A percentile compares a stretch with the other conserved stretches of the same genome.
Conservation (phyloP, 2,329 filamentous ascomycete species). For the Nemania serpens region DNA sequence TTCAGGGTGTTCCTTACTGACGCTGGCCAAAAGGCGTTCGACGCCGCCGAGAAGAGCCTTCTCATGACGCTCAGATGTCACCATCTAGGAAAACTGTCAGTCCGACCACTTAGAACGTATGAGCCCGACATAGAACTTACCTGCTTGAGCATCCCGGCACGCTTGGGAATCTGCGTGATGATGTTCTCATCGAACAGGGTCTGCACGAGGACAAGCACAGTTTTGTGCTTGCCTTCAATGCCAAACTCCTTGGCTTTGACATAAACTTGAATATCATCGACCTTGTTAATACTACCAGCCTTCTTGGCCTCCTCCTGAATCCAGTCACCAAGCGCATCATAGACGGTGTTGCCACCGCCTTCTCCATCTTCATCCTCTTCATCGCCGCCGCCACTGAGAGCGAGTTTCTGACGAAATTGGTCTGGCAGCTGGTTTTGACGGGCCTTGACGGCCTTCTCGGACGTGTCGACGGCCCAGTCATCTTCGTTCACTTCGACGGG, state of each 20-base stretch:
- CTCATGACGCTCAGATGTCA: slow-evolving; percentile 90
- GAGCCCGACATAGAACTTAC: slow-evolving; percentile 48
- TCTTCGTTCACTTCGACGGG: slow-evolving; percentile 76
- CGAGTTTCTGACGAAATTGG: slow-evolving; percentile 91
- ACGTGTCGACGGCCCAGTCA: slow-evolving; percentile 96
- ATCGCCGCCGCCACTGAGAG: slow-evolving; percentile 66
- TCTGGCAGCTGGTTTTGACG: slow-evolving; percentile 91
- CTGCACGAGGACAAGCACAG: slow-evolving; percentile 87
- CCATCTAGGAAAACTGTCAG: slow-evolving; percentile 60
- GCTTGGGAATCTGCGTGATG: slow-evolving; percentile 81
- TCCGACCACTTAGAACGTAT: slow-evolving; percentile 3
- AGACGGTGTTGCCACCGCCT: slow-evolving; percentile 73
- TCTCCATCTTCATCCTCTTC: slow-evolving; percentile 83
- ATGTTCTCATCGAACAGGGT: slow-evolving; percentile 93
- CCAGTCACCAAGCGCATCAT: slow-evolving; percentile 93
- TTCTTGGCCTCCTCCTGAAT: slow-evolving; percentile 74
- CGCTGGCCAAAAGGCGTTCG: slow-evolving; percentile 80
- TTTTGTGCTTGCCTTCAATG: slow-evolving; percentile 93
- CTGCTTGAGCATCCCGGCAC: slow-evolving; percentile 87
- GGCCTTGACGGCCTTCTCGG: slow-evolving; percentile 90
- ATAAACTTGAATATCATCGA: slow-evolving; percentile 91
- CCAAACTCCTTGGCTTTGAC: slow-evolving; percentile 96
- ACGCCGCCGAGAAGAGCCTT: slow-evolving; percentile 94
- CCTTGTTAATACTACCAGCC: slow-evolving; percentile 74
- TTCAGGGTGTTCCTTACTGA: slow-evolving; percentile 77